Base-by-base conservation (phyloP, 2,329 filamentous ascomycete genomes). In the Fonsecaea nubica region DNA sequence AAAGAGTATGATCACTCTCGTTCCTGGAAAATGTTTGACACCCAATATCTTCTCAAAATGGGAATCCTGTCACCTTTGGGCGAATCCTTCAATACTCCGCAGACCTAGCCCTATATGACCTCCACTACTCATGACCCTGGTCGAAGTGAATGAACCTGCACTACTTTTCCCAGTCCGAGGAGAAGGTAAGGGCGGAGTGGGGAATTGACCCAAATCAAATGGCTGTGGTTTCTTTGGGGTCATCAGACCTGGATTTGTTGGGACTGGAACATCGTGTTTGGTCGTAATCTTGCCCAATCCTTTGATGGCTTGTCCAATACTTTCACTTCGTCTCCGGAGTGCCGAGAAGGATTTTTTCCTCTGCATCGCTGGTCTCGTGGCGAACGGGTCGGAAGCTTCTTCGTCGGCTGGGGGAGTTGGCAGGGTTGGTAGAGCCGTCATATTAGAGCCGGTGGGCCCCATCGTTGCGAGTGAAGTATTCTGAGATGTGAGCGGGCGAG, bases 291-390 rank as follows among this genome's bases (percentile, higher is more conserved):
- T 70, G 35, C 69, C 54, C 12, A 70, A 30, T n/a, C 69, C 67
- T 53, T 69, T 73, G 58, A 73, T 65, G 8, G 70, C 71, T 58
- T 73, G 69, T n/a, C 70, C 68, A 15, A 73, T 63, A 52, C 71
- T 73, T 48, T 70, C 70, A 48, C 71, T 72, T 38, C 71, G 56
- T 62, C 68, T 59, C 30, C 71, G 64, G 8, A 73, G 45, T 8
- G 60, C 52, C 4, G 65, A 64, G 53, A 73, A 71, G 8, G 68
- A 71, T 48, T 71, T 71, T 58, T 72, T 73, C 50, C 65, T 63
- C 21, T 50, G 30, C 66, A 69, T 68, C 13, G 18, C 54, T 18
- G 45, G 35, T 25, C 42, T 57, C 3, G 32, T 57, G 6, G 40
- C 45, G 18, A 60, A 32, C 3, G 62, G 48, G 45, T 68, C 63